Evolutionary conservation across 345 rosid genomes (phyloP).

Genomic region (Eucalyptus victrix): DNA sequence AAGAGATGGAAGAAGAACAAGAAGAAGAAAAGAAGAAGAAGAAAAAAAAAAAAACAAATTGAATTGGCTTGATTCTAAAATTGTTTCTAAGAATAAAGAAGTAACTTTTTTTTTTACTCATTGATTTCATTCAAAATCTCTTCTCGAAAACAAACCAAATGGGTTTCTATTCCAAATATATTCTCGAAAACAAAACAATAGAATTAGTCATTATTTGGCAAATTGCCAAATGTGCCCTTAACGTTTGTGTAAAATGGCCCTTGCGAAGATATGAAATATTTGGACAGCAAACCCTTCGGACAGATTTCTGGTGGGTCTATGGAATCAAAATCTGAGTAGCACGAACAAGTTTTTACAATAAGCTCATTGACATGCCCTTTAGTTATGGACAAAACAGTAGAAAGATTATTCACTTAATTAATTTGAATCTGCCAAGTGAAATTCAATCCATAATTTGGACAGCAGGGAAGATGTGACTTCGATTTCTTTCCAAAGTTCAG

Average conservation of each 20-base stretch:
- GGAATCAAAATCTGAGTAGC: background rate
- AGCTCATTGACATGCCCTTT: background rate
- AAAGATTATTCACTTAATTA: background rate
- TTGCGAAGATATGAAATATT: too few relatives aligned
- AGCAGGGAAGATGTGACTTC: background rate
- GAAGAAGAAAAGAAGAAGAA: too few relatives aligned
- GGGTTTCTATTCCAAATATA: accelerated
- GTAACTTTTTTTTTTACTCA: accelerated
- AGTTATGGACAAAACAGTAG: background rate
- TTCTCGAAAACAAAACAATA: accelerated
- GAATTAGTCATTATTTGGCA: too few relatives aligned
- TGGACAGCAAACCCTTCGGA: background rate
- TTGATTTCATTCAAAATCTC: accelerated
- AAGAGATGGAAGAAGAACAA: too few relatives aligned
- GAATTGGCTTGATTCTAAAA: accelerated
- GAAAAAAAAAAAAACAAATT: too few relatives aligned
- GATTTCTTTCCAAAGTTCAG: background rate
- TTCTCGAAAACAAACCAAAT: accelerated
- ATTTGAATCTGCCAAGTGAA: background rate
- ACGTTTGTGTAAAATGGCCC: too few relatives aligned
- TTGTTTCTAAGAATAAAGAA: accelerated
- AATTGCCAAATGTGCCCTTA: background rate
- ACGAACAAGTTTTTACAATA: background rate
- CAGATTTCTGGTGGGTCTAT: background rate
- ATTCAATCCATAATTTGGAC: background rate